Base-by-base conservation (phyloP, 2,329 filamentous ascomycete genomes). In the Xylaria multiplex region DNA sequence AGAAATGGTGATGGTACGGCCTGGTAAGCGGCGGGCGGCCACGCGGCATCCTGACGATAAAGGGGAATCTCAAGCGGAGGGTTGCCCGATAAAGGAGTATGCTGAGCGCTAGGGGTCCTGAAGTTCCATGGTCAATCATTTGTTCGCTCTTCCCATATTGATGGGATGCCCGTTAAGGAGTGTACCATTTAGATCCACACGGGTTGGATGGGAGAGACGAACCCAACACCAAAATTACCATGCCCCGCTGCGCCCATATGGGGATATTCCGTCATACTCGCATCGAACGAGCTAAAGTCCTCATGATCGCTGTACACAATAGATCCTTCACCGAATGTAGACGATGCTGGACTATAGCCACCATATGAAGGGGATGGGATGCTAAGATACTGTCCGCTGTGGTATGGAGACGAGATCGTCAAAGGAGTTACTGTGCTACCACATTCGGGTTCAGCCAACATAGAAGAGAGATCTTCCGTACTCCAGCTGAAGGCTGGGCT, bases 401-500 rank as follows among this genome's bases (percentile, higher is more conserved):
- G 76, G 68, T 83, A 88, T 1, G 86, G 84, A 40, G 85, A 89
- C 37, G 86, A 85, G 59, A 89, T 79, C 71, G 83, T 80, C 74
- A 88, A 74, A 16, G 86, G 85, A 75, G 84, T 88, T 72, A 85
- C 80, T 49, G 84, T 82, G 50, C 79, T 82, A 50, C 78, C 78
- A 13, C 82, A 81, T 19, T 81, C 79, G 27, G 82, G 77, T 63
- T 85, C 81, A 8, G 82, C 82, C 72, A 88, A 79, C 72, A 86
- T 80, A 32, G 86, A 85, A 75, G 86, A 85, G 75, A 90, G 80
- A 70, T 88, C 85, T 75, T 90, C 88, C 59, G 86, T 83, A 76
- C 87, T 89, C 81, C 89, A 90, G 79, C 83, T 88, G 77, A 90
- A 89, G 27, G 85, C 81, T 16, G 85, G 83, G 71, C 85, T 88